phyloP scores from a whole-genome alignment of 441 rosid species.

The Brassica balearica region DNA sequence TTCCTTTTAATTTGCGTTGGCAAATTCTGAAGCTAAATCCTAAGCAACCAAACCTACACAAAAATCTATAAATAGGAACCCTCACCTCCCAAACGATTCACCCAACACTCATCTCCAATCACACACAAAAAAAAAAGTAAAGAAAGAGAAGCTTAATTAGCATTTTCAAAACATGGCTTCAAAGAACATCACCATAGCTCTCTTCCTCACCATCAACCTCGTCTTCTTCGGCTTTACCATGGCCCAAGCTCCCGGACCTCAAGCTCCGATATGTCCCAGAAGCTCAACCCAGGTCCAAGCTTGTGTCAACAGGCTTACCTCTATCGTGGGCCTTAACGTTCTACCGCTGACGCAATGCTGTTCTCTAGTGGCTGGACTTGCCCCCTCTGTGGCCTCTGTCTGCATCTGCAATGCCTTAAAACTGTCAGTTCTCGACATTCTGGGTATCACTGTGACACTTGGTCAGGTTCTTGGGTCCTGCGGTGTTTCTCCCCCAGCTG shows the following conservation, averaged over 20 bases:
- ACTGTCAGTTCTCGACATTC: not conserved
- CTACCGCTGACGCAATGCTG: not conserved
- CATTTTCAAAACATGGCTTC: slow-evolving; percentile 33
- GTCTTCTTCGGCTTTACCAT: slow-evolving; percentile 7
- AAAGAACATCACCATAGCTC: slow-evolving; percentile 22
- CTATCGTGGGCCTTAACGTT: not conserved
- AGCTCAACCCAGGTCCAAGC: not conserved
- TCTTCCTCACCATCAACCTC: slow-evolving; percentile 23
- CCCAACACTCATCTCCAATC: not conserved
- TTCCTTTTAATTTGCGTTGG: not conserved
- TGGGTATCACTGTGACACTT: not conserved
- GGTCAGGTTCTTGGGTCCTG: not conserved
- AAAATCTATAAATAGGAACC: slow-evolving; percentile 11
- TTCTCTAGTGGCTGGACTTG: not conserved
- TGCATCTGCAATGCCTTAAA: slow-evolving; percentile 5
- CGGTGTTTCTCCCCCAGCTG: not conserved
- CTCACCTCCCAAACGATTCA: not conserved
- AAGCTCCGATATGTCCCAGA: not conserved
- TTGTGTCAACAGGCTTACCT: not conserved
- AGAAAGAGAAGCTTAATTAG: not conserved
- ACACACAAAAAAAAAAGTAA: not conserved
- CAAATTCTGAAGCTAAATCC: not conserved
- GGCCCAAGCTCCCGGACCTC: slow-evolving; percentile 6
- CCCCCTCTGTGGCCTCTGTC: not conserved
- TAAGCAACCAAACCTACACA: not conserved